phyloP scores from a whole-genome alignment of 371 early-diverging fungal species.

The Mucor racemosus region DNA sequence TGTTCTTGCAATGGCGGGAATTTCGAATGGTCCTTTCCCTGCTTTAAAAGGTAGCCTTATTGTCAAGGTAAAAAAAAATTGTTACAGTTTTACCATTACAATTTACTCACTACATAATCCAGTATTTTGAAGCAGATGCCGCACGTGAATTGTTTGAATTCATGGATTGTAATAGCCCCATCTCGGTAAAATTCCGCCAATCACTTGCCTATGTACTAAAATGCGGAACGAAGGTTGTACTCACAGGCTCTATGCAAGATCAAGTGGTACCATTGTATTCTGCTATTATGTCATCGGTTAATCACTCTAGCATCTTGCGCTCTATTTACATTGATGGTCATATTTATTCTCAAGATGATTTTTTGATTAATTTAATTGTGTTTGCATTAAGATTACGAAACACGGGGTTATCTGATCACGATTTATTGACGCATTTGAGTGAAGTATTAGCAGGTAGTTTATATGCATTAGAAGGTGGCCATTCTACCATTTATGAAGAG shows the following conservation, averaged over 20 bases:
- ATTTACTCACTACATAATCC: not conserved
- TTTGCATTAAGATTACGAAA: slow-evolving; percentile 87
- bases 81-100: not conserved
- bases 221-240: slow-evolving; percentile 71
- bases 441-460: slow-evolving; percentile 89
- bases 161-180: slow-evolving; percentile 75
- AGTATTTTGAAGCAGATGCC: slow-evolving; percentile 91
- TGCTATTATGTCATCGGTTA: slow-evolving; percentile 84
- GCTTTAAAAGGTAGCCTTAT: slow-evolving; percentile 80
- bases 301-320: slow-evolving; percentile 89
- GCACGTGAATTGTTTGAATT: slow-evolving; percentile 94
- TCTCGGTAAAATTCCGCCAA: slow-evolving; percentile 73
- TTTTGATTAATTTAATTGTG: slow-evolving; percentile 83
- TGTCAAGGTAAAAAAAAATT: slow-evolving; percentile 61
- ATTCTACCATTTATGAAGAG: slow-evolving; percentile 95
- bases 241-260: slow-evolving; percentile 87
- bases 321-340: slow-evolving; percentile 88
- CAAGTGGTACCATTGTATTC: slow-evolving; percentile 98
- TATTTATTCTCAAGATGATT: slow-evolving; percentile 80
- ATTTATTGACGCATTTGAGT: slow-evolving; percentile 81
- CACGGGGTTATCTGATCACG: slow-evolving; percentile 84
- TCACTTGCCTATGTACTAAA: slow-evolving; percentile 71
- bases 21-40: slow-evolving; percentile 91
- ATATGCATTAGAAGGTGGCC: slow-evolving; percentile 88
- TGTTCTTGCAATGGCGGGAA: slow-evolving; percentile 92